Conservation (phyloP, 345 rosid species). For the Gossypium bickii region DNA sequence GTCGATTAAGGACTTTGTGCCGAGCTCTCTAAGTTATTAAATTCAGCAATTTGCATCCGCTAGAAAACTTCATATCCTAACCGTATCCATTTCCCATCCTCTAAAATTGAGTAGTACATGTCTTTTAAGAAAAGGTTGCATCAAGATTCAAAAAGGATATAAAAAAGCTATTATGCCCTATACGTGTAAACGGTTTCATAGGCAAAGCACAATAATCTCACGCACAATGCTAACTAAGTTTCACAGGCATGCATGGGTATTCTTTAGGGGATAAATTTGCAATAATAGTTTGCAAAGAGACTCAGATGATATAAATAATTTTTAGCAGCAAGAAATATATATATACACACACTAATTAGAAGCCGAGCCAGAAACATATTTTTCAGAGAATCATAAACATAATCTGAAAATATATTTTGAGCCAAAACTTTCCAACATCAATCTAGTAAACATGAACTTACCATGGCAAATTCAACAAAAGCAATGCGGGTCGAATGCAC, state of each 20-base stretch:
- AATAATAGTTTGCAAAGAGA: neutral
- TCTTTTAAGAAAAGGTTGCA: neutral
- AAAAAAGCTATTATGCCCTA: neutral
- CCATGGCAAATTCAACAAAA: constrained; percentile 85
- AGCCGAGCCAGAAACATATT: constrained; percentile 5
- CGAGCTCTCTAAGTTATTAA: neutral
- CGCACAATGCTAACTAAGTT: neutral
- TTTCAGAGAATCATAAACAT: constrained; percentile 11
- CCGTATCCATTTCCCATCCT: neutral
- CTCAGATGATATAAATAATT: neutral
- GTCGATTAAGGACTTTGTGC: too few relatives aligned
- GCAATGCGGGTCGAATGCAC: constrained; percentile 85
- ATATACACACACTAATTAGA: neutral
- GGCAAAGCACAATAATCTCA: neutral
- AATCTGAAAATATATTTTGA: neutral
- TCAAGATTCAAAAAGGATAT: neutral
- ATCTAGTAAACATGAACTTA: constrained; percentile 29
- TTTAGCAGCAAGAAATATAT: neutral
- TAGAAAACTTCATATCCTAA: neutral
- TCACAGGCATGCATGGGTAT: neutral
- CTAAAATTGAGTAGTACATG: neutral
- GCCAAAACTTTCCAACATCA: neutral
- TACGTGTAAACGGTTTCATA: neutral
- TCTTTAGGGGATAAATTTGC: neutral
- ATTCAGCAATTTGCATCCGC: neutral